Base-by-base conservation (phyloP, 2,329 filamentous ascomycete species). In the Hortaea werneckii region DNA sequence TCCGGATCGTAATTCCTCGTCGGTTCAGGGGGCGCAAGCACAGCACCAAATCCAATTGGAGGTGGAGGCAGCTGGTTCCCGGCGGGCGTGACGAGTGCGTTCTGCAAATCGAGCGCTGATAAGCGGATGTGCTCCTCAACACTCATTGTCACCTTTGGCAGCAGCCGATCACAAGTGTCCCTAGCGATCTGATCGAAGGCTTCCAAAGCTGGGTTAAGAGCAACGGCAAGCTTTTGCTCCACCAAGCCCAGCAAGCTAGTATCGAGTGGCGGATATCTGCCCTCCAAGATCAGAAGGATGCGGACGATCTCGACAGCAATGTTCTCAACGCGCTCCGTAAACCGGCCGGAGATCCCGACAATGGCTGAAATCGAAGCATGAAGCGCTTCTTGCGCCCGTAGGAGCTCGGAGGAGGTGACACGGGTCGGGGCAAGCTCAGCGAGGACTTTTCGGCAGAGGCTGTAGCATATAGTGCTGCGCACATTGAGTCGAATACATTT, bases 391-490 rank as follows among this genome's bases (percentile, higher is more conserved):
- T 45, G 56, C 37, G 41, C 62, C 49, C 48, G 57, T 29, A 49
- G 20, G 7, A 53, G 62, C 56, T 57, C 60, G 6, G 57, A 59
- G 27, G 63, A 62, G 1, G 38, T 37, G 57, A 54, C 43, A 5
- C 42, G 28, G 7, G 47, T 42, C 45, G 47, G 37, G 29, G 50
- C 47, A 28, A 60, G 42, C 39, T 58, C 53, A n/a, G 69, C 63
- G 45, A 79, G 72, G 46, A 77, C 67, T 4, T 70, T 67, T 55
- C 69, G 69, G 59, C 76, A 78, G 32, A 80, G 71, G 30, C 74
- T 68, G 42, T 77, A 68, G 48, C 72, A 72, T 49, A 79, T 68
- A 7, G 73, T 55, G 49, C 74, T 72, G 54, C 78, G 73, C 2
- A 81, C 62, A 39, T 78, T 74, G 1, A 64, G 58, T 38, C 72